Base-by-base conservation (phyloP, 495 filamentous ascomycete genomes). In the Letharia columbiana region DNA sequence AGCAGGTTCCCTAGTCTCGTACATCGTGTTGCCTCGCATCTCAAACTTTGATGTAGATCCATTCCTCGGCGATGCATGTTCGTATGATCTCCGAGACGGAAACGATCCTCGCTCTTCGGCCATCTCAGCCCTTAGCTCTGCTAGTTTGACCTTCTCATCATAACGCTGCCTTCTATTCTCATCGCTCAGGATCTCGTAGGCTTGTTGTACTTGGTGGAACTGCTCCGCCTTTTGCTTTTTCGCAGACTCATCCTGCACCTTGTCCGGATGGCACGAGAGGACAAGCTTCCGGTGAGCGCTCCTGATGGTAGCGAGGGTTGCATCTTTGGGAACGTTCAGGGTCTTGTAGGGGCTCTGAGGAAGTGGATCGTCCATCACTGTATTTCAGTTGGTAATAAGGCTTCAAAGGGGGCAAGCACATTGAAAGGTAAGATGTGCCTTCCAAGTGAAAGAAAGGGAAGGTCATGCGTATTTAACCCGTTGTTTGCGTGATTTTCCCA, bases 251-350 rank as follows among this genome's bases (percentile, higher is more conserved):
- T 95, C 89, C 71, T 91, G 85, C 60, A 97, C 84, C 79, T 98
- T 98, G 81, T 98, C 94, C 42, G 94, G 94, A 73, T 98, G 94
- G 73, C 87, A 92, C 77, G 91, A 91, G 65, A 98, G 84, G 62
- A 91, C 92, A 35, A 96, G 88, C 77, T 96, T 98, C 67, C 91
- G 89, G 79, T 97, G 89, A 23, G 91, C 87, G 58, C 82, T 79
- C 67, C 91, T 87, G 74, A 98, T 93, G 66, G 87, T 84, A 35
- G 86, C 71, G 31, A 88, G 76, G 61, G 88, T 82, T 50, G 91
- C 91, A 74, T 90, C 85, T 72, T 86, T 89, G 50, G 87, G 70
- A 56, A 98, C 82, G 56, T 91, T 90, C 49, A 98, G 84, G 20
- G 84, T 79, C 63, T 82, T 84, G 82, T 98, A 98, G 39, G 91